These are phyloP conservation scores for Trifolium repens DNA, from an alignment of 306 rosid genomes.

Conservation along the genomic window DNA sequence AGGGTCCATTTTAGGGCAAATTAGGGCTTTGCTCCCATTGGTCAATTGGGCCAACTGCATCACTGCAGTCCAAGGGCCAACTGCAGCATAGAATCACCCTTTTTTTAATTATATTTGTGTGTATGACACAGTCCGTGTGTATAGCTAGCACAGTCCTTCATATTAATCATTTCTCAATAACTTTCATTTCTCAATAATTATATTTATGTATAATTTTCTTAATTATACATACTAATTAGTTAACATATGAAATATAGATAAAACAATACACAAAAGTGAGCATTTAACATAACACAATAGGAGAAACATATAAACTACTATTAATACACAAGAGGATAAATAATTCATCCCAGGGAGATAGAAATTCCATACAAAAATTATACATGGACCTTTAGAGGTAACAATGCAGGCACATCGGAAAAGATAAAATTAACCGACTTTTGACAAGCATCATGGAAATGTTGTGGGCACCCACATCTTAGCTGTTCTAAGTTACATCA, in stretches of 20 bases:
- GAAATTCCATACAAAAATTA: background rate
- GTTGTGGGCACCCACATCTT: background rate
- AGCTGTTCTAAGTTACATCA: slow-evolving; percentile 32
- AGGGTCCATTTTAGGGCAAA: too few species aligned
- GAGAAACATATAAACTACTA: background rate
- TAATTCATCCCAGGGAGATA: background rate
- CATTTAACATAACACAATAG: background rate
- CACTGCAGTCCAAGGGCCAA: too few species aligned
- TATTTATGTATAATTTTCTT: too few species aligned
- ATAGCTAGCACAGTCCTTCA: background rate
- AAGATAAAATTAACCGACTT: background rate
- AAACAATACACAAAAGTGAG: background rate
- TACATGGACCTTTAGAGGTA: background rate
- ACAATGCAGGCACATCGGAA: background rate
- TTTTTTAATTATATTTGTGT: too few species aligned
- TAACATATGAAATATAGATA: background rate
- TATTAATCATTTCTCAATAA: background rate
- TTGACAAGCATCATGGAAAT: background rate
- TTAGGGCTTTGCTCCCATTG: too few species aligned
- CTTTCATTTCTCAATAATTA: background rate
- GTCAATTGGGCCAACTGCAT: too few species aligned
- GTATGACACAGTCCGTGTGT: too few species aligned
- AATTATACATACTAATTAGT: background rate
- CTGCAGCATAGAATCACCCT: too few species aligned
- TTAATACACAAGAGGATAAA: background rate